Conservation (phyloP, 306 rosid species). For the Trifolium dubium region DNA sequence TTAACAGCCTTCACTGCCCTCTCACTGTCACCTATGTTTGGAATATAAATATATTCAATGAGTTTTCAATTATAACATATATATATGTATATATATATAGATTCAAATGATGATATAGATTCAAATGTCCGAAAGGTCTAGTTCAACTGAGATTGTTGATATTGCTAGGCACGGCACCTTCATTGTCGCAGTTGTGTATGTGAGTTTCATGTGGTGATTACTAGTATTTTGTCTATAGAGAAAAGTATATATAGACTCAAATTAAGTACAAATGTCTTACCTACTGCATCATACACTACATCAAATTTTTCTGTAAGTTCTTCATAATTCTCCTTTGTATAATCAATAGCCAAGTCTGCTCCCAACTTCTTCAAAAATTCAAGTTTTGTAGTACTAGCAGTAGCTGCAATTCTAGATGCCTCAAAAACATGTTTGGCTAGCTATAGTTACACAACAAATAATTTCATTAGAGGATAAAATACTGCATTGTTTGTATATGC, state of each 20-base stretch:
- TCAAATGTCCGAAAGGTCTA: neutral
- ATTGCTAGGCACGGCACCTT: no score
- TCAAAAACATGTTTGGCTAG: conserved; percentile 71
- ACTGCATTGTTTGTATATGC: no score
- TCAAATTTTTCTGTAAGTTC: conserved; percentile 72
- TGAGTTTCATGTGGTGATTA: no score
- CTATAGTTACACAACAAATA: conserved; percentile 30
- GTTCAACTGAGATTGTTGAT: no score
- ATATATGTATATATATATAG: no score
- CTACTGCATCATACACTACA: conserved; percentile 68
- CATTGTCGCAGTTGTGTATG: no score
- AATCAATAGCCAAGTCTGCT: conserved; percentile 65
- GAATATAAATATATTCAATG: neutral
- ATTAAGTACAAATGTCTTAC: conserved; percentile 41
- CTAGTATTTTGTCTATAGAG: no score
- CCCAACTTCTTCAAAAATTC: conserved; percentile 64
- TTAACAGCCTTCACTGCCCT: conserved; percentile 60
- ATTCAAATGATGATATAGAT: neutral
- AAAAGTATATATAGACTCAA: neutral
- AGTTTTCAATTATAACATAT: no score
- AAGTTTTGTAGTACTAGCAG: conserved; percentile 60
- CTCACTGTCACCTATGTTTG: conserved; percentile 48
- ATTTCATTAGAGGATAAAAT: neutral
- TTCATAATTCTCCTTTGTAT: conserved; percentile 62
- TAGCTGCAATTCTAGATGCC: conserved; percentile 70